Evolutionary conservation across 75 land plant genomes (phyloP), one percentile per base, ranked within the genome.

Genomic region (Pinus tabuliformis): DNA sequence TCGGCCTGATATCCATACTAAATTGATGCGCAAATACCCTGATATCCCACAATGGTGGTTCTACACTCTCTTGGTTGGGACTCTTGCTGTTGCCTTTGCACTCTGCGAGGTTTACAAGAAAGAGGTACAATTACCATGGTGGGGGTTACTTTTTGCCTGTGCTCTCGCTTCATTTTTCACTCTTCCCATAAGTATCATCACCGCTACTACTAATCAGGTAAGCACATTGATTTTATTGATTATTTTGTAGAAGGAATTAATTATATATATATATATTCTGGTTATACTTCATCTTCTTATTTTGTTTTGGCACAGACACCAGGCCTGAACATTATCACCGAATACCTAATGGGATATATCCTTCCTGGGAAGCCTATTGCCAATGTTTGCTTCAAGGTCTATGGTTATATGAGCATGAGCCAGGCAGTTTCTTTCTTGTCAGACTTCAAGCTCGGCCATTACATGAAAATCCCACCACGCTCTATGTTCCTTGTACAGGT

Each of bases 31-130:
- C 65, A 89, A 68, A 57, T 92, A 92, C 72, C 60, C 72, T 22
- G 93, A 91, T 61, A 89, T 95, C 78, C 95, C 95, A 26, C 16
- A 79, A 18, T 95, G 98, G 95, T 95, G 98, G 95, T 95, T 95
- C 66, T 75, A 86, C 57, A 12, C 80, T 8, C 49, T 92, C 58
- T 79, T 92, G 49, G 63, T 49, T 1, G 75, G 58, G 49, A 86
- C 89, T 70, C 18, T 93, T 12, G 78, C 65, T 14, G 81, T 85
- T n/a, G 87, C 95, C 12, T 72, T 92, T 3, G 70, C 73, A 21
- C 86, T 89, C 21, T 86, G 91, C 81, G 81, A 70, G 17, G 57
- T 74, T 18, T 75, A 89, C 82, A 89, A 88, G 14, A 73, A 85
- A 18, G 78, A 89, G 72, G 87, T 95, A 76, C 98, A 95, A 73